Percentiles rank a stretch among this genome's conserved stretches.
These are phyloP conservation scores for Beta corolliflora DNA, from an alignment of 179 eudicot genomes.

Conservation along the genomic window DNA sequence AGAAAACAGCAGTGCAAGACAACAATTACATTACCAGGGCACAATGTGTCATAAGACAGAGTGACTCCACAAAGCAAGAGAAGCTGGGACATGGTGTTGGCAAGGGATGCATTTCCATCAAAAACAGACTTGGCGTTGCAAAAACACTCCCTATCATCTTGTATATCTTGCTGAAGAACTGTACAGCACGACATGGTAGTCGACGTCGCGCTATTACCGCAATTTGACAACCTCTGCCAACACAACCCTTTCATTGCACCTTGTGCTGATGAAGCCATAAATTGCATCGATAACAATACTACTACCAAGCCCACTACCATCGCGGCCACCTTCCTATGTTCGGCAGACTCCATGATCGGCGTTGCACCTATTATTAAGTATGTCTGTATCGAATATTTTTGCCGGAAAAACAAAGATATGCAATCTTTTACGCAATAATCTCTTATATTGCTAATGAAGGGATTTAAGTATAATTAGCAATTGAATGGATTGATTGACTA, in stretches of 20 bases:
- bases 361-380: background rate
- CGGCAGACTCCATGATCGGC: background rate
- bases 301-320: background rate
- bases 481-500: slow-evolving; percentile 5
- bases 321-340: background rate
- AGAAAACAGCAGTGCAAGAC: background rate
- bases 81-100: background rate
- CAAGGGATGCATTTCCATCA: background rate
- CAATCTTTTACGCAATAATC: background rate
- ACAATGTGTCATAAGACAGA: background rate
- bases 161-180: background rate
- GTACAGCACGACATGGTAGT: background rate
- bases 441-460: background rate
- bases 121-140: background rate
- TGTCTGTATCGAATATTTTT: background rate
- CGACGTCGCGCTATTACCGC: background rate
- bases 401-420: background rate
- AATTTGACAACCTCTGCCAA: slow-evolving; percentile 1
- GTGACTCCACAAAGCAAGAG: background rate
- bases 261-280: background rate
- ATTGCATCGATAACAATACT: background rate
- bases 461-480: background rate
- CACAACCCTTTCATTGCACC: background rate
- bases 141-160: slow-evolving; percentile 15
- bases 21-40: background rate